A percentile compares a stretch with the other conserved stretches of the same genome.
Evolutionary conservation across 768 basidiomycete genomes (phyloP).

Genomic region (Infundibulicybe gibba): DNA sequence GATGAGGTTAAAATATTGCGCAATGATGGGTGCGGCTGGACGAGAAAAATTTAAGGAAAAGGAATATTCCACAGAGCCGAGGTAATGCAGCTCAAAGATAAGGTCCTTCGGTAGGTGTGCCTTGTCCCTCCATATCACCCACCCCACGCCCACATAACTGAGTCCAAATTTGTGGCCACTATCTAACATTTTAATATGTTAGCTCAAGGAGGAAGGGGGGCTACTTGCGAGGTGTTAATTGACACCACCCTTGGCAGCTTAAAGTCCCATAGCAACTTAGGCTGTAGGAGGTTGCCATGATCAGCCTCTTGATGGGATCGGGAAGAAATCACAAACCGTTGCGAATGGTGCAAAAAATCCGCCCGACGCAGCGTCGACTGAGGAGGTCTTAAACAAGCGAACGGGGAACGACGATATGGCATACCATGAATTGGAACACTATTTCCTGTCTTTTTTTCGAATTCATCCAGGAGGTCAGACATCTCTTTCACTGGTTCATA

Average conservation of each 20-base stretch:
- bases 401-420: conserved; percentile 35
- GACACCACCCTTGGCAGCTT: conserved; percentile 56
- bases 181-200: conserved; percentile 41
- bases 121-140: conserved; percentile 67
- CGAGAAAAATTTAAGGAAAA: conserved; percentile 65
- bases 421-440: conserved; percentile 69
- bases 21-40: conserved; percentile 60
- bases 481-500: conserved; percentile 85
- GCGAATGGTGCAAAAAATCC: conserved; percentile 70
- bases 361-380: conserved; percentile 63
- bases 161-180: conserved; percentile 67
- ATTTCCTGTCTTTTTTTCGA: conserved; percentile 56
- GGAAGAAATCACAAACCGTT: conserved; percentile 15
- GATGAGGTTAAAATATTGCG: conserved; percentile 62
- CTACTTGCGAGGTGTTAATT: conserved; percentile 50
- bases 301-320: conserved; percentile 28
- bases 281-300: conserved; percentile 25
- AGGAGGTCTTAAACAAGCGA: conserved; percentile 37
- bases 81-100: conserved; percentile 65
- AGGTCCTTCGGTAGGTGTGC: conserved; percentile 64
- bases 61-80: conserved; percentile 68
- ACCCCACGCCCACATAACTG: conserved; percentile 60
- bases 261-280: conserved; percentile 62
- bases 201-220: conserved; percentile 21
- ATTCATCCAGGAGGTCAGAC: conserved; percentile 66